These are phyloP conservation scores for Umbilicus rupestris DNA, from an alignment of 164 flowering plant species.

Conservation along the genomic window DNA sequence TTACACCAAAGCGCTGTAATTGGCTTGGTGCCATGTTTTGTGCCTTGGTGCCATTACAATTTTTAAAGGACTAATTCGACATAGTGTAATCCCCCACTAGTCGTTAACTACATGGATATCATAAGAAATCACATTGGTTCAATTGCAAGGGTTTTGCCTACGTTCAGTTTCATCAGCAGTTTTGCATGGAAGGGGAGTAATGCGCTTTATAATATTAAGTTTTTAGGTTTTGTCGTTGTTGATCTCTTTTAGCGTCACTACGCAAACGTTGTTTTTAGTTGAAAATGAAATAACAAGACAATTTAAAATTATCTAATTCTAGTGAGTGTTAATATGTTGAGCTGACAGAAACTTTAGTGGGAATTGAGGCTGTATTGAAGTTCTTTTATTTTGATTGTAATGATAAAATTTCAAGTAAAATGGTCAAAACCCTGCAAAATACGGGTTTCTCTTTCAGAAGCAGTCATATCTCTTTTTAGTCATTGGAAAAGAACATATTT, in stretches of 20 bases:
- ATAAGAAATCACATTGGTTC: not conserved
- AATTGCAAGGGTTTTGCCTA: not conserved
- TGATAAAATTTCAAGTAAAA: not conserved
- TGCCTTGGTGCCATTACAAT: not conserved
- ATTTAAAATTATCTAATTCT: too few relatives aligned
- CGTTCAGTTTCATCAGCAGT: not conserved
- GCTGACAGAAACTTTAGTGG: not conserved
- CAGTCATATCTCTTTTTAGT: not conserved
- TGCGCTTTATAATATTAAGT: not conserved
- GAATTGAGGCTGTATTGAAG: not conserved
- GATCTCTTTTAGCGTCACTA: not conserved
- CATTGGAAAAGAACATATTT: not conserved
- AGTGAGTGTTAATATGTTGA: not conserved
- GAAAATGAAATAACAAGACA: not conserved
- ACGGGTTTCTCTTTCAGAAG: not conserved
- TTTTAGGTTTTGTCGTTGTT: not conserved
- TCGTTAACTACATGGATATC: not conserved
- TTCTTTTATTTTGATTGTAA: not conserved
- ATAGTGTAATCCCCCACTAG: not conserved
- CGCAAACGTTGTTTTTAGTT: too few relatives aligned
- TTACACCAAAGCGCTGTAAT: not conserved
- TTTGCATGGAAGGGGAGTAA: not conserved
- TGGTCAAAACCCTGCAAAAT: not conserved
- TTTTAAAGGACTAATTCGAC: not conserved
- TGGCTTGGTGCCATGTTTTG: not conserved